Conservation (phyloP, 352 stramenopile species). For the Pythium phragmitis region DNA sequence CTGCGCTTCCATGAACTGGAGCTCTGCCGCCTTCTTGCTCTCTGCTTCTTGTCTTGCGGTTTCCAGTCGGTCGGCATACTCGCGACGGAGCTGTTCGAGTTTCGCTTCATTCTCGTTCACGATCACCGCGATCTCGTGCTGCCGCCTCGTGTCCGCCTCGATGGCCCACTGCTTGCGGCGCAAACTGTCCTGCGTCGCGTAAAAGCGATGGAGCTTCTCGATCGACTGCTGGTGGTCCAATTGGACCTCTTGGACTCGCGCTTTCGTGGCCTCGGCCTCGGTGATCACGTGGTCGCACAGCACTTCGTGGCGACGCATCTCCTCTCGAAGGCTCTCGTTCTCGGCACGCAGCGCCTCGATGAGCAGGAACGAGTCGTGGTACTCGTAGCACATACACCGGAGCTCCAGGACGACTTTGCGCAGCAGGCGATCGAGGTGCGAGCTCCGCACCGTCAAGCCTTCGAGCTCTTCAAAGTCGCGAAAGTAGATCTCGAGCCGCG, state of each 20-base stretch:
- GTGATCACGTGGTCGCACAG: conserved; percentile 39
- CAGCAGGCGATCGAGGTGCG: conserved; percentile 35
- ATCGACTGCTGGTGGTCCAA: conserved; percentile 25
- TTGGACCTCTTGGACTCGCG: conserved; percentile 19
- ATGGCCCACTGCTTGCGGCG: conserved; percentile 33
- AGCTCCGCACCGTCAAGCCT: conserved; percentile 34
- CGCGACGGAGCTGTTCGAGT: conserved; percentile 28
- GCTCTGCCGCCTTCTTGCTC: conserved; percentile 32
- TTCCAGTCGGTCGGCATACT: conserved; percentile 30
- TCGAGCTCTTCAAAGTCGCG: conserved; percentile 43
- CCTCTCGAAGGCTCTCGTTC: conserved; percentile 12
- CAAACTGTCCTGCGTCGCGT: conserved; percentile 32
- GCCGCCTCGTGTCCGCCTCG: conserved; percentile 28
- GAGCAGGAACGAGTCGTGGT: conserved; percentile 18
- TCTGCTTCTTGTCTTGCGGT: conserved; percentile 31
- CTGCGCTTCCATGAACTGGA: conserved; percentile 41
- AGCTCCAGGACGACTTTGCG: conserved; percentile 40
- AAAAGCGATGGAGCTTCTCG: conserved; percentile 33
- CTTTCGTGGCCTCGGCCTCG: conserved; percentile 26
- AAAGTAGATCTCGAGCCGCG: conserved; percentile 36
- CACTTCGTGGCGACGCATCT: conserved; percentile 2
- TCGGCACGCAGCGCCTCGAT: conserved; percentile 28
- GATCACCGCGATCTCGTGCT: conserved; percentile 25
- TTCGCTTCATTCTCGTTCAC: conserved; percentile 6
- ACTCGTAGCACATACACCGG: conserved; percentile 37